These are phyloP conservation scores for Hortaea werneckii DNA, from an alignment of 2,329 filamentous ascomycete species.

Conservation along the genomic window DNA sequence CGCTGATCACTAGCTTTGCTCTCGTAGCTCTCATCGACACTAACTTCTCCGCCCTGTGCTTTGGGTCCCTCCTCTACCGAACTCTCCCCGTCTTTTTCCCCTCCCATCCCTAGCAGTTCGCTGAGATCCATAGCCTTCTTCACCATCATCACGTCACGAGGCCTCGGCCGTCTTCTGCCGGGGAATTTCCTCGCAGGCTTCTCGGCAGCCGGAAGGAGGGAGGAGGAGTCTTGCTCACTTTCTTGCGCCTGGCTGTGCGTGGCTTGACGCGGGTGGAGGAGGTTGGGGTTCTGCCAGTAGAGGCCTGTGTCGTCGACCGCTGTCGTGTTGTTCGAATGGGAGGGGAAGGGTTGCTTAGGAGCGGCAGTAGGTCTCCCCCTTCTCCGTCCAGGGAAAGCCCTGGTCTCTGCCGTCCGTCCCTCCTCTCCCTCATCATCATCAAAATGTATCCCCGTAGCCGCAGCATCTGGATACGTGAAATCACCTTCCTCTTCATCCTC, in stretches of 20 bases:
- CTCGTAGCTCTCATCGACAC: slow-evolving; percentile 10
- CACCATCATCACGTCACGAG: slow-evolving; percentile 2
- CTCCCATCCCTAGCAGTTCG: slow-evolving; percentile 15
- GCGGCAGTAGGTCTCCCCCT: too few species aligned
- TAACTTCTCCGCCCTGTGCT: too few species aligned
- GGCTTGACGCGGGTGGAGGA: slow-evolving; percentile 1
- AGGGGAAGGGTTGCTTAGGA: slow-evolving; percentile 7
- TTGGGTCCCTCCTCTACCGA: slow-evolving; percentile 1
- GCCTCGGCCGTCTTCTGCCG: background rate
- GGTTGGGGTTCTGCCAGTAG: slow-evolving; percentile 17
- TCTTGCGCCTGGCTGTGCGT: background rate
- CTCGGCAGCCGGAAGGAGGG: too few species aligned
- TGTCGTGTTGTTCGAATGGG: slow-evolving; percentile 5
- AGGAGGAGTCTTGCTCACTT: too few species aligned
- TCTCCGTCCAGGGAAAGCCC: background rate
- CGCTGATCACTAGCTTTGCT: slow-evolving; percentile 22
- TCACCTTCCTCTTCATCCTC: slow-evolving; percentile 11
- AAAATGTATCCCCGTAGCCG: slow-evolving; percentile 11
- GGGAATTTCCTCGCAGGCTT: background rate
- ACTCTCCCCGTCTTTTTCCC: slow-evolving; percentile 7
- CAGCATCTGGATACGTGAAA: slow-evolving; percentile 17
- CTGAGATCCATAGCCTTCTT: slow-evolving; percentile 17
- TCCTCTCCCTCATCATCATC: background rate
- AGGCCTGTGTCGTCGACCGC: slow-evolving; percentile 18
- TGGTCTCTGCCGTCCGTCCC: too few species aligned